These are phyloP conservation scores for Oryza meridionalis DNA, from an alignment of 176 grass and related monocot species.

Conservation along the genomic window DNA sequence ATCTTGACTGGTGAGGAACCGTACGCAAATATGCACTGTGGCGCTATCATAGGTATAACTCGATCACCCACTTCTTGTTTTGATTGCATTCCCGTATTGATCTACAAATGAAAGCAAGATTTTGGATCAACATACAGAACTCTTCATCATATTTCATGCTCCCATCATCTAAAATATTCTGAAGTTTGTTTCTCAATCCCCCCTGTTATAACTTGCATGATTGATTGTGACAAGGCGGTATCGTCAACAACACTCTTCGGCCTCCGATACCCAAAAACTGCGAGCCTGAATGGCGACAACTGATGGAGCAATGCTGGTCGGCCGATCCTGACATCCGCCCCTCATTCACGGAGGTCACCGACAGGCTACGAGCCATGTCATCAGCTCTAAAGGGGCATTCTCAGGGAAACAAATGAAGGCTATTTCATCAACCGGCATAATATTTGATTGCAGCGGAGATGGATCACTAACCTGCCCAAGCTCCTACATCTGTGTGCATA, in stretches of 20 bases:
- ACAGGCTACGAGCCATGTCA: constrained; percentile 78
- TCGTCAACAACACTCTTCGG: constrained; percentile 87
- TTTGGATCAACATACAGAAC: neutral
- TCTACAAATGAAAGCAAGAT: neutral
- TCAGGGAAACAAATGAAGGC: constrained; percentile 32
- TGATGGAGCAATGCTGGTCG: constrained; percentile 93
- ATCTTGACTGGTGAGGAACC: constrained; percentile 93
- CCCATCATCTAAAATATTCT: neutral
- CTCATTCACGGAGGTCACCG: constrained; percentile 79
- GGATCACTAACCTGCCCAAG: constrained; percentile 18
- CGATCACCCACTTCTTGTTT: neutral
- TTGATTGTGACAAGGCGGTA: constrained; percentile 72
- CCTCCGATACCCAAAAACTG: constrained; percentile 73
- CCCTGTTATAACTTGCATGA: constrained; percentile 27
- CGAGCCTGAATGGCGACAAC: constrained; percentile 69
- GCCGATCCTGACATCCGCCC: constrained; percentile 62
- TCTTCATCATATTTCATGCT: neutral
- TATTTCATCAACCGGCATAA: constrained; percentile 8
- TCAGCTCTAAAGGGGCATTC: constrained; percentile 41
- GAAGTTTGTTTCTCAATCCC: neutral
- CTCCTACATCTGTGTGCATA: constrained; percentile 48
- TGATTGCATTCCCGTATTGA: neutral
- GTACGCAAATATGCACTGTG: constrained; percentile 94
- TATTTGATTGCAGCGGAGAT: constrained; percentile 26
- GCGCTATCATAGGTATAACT: constrained; percentile 86